A percentile compares a stretch with the other conserved stretches of the same genome.
These are phyloP conservation scores for Penicillium argentinense DNA, from an alignment of 495 filamentous ascomycete genomes.

Conservation along the genomic window DNA sequence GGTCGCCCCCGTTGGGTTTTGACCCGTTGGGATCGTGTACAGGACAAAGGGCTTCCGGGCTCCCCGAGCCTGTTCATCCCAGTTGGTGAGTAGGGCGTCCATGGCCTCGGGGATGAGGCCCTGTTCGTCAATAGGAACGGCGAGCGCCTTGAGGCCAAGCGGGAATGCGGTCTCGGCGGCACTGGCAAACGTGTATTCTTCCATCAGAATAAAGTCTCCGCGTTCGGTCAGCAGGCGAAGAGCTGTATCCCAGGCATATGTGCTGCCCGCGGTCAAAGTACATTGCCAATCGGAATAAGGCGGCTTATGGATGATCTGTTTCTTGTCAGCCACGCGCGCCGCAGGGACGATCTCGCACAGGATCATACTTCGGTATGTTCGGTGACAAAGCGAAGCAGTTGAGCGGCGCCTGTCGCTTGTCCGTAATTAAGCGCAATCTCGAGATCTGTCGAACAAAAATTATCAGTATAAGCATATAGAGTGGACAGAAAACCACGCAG, in stretches of 20 bases:
- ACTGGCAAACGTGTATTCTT: constrained; percentile 82
- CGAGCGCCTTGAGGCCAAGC: constrained; percentile 69
- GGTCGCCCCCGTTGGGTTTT: constrained; percentile 92
- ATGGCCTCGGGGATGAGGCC: constrained; percentile 70
- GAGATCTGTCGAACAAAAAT: constrained; percentile 60
- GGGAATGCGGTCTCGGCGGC: constrained; percentile 80
- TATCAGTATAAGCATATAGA: too few relatives aligned
- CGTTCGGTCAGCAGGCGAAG: constrained; percentile 74
- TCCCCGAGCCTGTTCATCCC: constrained; percentile 58
- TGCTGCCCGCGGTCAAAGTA: constrained; percentile 72
- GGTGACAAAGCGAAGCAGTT: constrained; percentile 82
- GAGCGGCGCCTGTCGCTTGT: constrained; percentile 79
- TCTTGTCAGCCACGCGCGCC: constrained; percentile 2
- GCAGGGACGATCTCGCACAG: neutral
- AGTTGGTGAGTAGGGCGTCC: constrained; percentile 64
- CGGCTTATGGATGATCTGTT: constrained; percentile 41
- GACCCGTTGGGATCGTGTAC: constrained; percentile 61
- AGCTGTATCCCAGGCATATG: constrained; percentile 73
- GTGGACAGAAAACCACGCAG: too few relatives aligned
- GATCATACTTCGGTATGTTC: constrained; percentile 78
- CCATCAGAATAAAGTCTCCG: constrained; percentile 73
- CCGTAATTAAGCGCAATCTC: constrained; percentile 87
- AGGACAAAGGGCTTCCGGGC: constrained; percentile 71
- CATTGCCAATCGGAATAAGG: constrained; percentile 81
- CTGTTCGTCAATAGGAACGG: constrained; percentile 74